Evolutionary conservation across 1,284 basidiomycete species (phyloP).

Genomic region (Ceratobasidium sp.): DNA sequence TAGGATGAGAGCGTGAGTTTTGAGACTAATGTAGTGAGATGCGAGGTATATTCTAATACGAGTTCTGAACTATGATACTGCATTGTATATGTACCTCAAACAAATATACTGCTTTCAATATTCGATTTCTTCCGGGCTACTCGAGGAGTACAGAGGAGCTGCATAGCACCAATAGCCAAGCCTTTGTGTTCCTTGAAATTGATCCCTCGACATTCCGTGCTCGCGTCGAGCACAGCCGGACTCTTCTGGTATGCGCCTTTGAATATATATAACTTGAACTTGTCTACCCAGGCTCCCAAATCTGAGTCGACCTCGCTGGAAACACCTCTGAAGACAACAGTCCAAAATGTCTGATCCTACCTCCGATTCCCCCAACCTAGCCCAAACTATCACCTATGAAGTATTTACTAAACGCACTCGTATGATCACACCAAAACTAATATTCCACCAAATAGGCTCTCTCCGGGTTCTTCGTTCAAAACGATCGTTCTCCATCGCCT

Average conservation of each 20-base stretch:
- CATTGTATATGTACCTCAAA: no score
- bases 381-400: slow-evolving; percentile 10
- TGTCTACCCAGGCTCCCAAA: no score
- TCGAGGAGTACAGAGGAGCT: neutral
- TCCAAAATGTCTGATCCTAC: neutral
- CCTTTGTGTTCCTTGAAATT: slow-evolving; percentile 4
- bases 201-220: neutral
- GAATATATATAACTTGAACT: neutral
- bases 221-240: slow-evolving; percentile 25
- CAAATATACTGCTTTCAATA: no score
- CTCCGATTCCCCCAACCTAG: neutral
- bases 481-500: slow-evolving; percentile 49
- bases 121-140: neutral
- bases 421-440: neutral
- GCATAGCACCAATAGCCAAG: slow-evolving; percentile 10
- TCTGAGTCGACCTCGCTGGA: no score
- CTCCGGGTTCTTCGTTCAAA: slow-evolving; percentile 57
- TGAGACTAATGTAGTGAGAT: neutral
- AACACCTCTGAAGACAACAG: no score
- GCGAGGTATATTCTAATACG: neutral
- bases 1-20: slow-evolving; percentile 1
- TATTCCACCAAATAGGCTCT: slow-evolving; percentile 50
- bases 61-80: neutral
- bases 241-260: neutral
- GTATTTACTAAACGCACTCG: neutral